These are phyloP conservation scores for Amoeboaphelidium protococcarum DNA, from an alignment of 371 early-diverging fungal species.

Conservation along the genomic window DNA sequence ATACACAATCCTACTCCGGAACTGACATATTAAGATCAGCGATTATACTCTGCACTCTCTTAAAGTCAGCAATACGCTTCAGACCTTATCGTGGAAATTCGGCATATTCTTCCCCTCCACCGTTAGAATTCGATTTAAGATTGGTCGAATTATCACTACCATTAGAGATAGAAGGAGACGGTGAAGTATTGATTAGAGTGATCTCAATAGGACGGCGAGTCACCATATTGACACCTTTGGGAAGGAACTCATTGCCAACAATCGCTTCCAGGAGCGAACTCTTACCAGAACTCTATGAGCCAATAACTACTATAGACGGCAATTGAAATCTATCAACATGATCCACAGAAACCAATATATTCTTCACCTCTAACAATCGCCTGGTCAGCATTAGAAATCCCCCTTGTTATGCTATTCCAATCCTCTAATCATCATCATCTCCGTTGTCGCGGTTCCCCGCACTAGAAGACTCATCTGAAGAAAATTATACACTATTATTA, in stretches of 20 bases:
- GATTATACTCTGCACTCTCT: slow-evolving; percentile 59
- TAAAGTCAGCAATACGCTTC: slow-evolving; percentile 55
- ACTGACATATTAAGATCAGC: slow-evolving; percentile 74
- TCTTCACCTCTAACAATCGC: background rate
- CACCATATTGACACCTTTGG: slow-evolving; percentile 87
- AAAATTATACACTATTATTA: no score
- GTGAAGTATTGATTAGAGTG: slow-evolving; percentile 74
- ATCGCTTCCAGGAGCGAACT: slow-evolving; percentile 97
- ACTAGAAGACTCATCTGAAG: no score
- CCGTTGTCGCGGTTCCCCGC: background rate
- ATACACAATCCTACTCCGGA: slow-evolving; percentile 70
- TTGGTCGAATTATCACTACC: no score
- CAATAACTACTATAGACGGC: slow-evolving; percentile 93
- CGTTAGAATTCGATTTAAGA: no score
- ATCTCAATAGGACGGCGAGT: slow-evolving; percentile 95
- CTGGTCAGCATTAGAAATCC: background rate
- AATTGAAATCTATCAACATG: slow-evolving; percentile 10
- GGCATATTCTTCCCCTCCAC: slow-evolving; percentile 63
- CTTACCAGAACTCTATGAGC: slow-evolving; percentile 94
- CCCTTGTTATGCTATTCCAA: background rate
- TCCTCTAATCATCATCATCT: background rate
- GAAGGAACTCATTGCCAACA: slow-evolving; percentile 72
- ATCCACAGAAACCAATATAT: background rate
- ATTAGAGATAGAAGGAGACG: no score
- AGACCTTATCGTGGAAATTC: slow-evolving; percentile 79